Evolutionary conservation across 768 basidiomycete species (phyloP).

Genomic region (Russula earlei): DNA sequence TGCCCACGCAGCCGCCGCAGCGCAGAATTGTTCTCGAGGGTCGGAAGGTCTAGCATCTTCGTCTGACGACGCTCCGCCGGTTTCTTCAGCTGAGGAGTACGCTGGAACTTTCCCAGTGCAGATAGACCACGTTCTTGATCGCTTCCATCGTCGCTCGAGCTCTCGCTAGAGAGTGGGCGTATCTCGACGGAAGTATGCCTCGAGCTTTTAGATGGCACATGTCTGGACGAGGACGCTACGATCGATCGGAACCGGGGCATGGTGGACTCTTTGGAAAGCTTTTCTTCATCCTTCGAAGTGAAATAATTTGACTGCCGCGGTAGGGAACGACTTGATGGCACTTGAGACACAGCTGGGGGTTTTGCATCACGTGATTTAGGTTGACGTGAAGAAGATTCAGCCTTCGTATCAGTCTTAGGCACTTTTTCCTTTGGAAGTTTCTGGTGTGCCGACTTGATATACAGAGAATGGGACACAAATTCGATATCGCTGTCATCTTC

Average conservation of each 20-base stretch:
- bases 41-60: slow-evolving; percentile 50
- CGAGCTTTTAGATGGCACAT: slow-evolving; percentile 8
- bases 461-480: slow-evolving; percentile 34
- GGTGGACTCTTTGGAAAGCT: slow-evolving; percentile 28
- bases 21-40: slow-evolving; percentile 32
- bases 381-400: background rate
- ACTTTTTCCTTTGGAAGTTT: background rate
- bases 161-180: slow-evolving; percentile 21
- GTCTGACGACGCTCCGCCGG: slow-evolving; percentile 50
- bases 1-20: slow-evolving; percentile 44
- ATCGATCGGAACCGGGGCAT: slow-evolving; percentile 33
- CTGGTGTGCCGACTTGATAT: slow-evolving; percentile 3
- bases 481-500: slow-evolving; percentile 53
- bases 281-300: slow-evolving; percentile 29
- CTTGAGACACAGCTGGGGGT: background rate
- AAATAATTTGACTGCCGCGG: slow-evolving; percentile 20
- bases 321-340: background rate
- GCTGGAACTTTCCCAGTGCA: slow-evolving; percentile 16
- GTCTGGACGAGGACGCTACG: slow-evolving; percentile 26
- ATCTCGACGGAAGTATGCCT: background rate
- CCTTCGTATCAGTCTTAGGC: background rate
- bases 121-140: slow-evolving; percentile 27
- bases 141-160: slow-evolving; percentile 36
- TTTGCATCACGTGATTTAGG: background rate
- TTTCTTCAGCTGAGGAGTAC: slow-evolving; percentile 41